phyloP scores from a whole-genome alignment of 352 stramenopile species.

The Phytophthora pinifolia region DNA sequence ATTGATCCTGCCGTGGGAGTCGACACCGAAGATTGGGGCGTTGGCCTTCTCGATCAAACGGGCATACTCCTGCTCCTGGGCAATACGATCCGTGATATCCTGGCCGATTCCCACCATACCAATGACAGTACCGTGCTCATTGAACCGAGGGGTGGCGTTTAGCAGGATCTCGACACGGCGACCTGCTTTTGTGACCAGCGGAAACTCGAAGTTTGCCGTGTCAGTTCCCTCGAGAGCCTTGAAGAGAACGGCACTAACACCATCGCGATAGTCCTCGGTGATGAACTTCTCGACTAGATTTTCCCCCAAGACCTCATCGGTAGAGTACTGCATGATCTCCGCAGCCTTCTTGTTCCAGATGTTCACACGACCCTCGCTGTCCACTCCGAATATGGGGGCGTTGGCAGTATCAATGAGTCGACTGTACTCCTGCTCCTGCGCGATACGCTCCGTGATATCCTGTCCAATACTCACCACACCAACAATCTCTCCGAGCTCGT shows the following conservation, averaged over 20 bases:
- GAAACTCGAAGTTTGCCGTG: slow-evolving; percentile 87
- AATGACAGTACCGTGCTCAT: slow-evolving; percentile 79
- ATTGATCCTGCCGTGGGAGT: slow-evolving; percentile 74
- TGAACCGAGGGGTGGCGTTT: slow-evolving; percentile 84
- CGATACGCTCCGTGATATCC: slow-evolving; percentile 88
- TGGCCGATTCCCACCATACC: slow-evolving; percentile 89
- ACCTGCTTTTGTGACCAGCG: slow-evolving; percentile 79
- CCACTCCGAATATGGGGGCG: slow-evolving; percentile 89
- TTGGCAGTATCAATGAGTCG: slow-evolving; percentile 91
- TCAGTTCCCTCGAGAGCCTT: slow-evolving; percentile 62
- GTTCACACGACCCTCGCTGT: slow-evolving; percentile 77
- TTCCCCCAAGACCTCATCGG: slow-evolving; percentile 87
- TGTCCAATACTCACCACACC: slow-evolving; percentile 86
- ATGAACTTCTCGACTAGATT: slow-evolving; percentile 92
- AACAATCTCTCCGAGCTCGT: slow-evolving; percentile 73
- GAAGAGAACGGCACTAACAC: slow-evolving; percentile 55
- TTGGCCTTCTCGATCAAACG: slow-evolving; percentile 91
- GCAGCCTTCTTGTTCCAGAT: slow-evolving; percentile 93
- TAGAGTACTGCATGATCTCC: slow-evolving; percentile 90
- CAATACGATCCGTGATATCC: slow-evolving; percentile 80
- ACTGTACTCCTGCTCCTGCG: slow-evolving; percentile 88
- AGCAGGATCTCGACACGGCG: slow-evolving; percentile 82
- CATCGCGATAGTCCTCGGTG: slow-evolving; percentile 67
- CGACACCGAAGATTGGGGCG: slow-evolving; percentile 89
- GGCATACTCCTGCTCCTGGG: slow-evolving; percentile 75